These are phyloP conservation scores for Amanita fuliginea DNA, from an alignment of 768 basidiomycete genomes.

Conservation along the genomic window DNA sequence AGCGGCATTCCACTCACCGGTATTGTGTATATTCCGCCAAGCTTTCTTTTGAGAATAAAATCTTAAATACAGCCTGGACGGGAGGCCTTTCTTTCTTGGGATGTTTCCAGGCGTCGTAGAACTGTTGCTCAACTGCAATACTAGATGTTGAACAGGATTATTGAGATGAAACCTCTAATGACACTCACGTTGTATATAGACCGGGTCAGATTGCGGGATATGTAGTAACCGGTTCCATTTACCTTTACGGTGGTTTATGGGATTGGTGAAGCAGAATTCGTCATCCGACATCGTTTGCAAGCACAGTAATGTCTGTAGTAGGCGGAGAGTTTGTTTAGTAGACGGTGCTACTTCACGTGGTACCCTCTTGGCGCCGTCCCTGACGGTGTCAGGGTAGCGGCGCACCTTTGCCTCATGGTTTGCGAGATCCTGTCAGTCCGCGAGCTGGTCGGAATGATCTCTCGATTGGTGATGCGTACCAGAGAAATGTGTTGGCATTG, in stretches of 20 bases:
- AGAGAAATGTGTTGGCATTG: background rate
- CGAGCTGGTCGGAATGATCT: background rate
- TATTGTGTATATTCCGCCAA: constrained; percentile 36
- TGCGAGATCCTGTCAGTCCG: background rate
- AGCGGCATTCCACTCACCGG: constrained; percentile 23
- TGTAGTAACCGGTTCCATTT: constrained; percentile 31
- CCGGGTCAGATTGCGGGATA: constrained; percentile 22
- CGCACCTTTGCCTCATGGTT: constrained; percentile 1
- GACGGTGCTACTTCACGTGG: background rate
- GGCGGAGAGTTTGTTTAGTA: constrained; percentile 1
- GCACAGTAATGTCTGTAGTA: background rate
- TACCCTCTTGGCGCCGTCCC: background rate
- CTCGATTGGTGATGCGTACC: background rate
- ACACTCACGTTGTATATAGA: constrained; percentile 30
- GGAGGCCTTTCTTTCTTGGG: constrained; percentile 37
- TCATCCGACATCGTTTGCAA: constrained; percentile 18
- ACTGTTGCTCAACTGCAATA: constrained; percentile 37
- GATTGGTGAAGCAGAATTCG: constrained; percentile 33
- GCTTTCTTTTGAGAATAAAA: constrained; percentile 32
- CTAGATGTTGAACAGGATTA: background rate
- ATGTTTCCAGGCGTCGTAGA: constrained; percentile 46
- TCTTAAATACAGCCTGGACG: constrained; percentile 38
- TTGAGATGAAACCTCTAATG: background rate
- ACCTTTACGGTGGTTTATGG: constrained; percentile 25
- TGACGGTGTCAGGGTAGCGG: background rate